Base-by-base conservation (phyloP, 1,139 yeast genomes). In the Taphrina confusa region DNA sequence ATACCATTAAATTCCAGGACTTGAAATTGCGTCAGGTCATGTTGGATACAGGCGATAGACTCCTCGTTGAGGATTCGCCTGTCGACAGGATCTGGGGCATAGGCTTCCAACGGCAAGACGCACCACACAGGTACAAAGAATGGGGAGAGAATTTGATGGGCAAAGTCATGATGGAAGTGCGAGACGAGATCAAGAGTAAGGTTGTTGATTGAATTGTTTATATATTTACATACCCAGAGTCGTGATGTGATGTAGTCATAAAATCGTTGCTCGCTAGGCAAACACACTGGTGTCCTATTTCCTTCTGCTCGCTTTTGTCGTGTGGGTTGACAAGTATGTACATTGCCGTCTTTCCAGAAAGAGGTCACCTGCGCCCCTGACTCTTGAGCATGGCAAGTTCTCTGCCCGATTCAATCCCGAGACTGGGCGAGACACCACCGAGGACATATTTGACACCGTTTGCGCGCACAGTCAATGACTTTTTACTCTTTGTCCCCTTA, bases 401-500 rank as follows among this genome's bases (percentile, higher is more conserved):
- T 12, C 55, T 42, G 22, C 45, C 55, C 11, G 42, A 36, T 36
- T 49, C 55, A 12, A 49, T 33, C 34, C 55, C 55, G 16, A 36
- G 55, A 22, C 27, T 18, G 25, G 37, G 37, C n/a, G 8, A 16
- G 23, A 18, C 5, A 4, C 37, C 37, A n/a, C 23, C 50, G 37
- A 45, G 25, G 12, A 23, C 3, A 18, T 45, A 45, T 6, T 14
- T 18, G 14, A 27, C 37, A 0, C 50, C 50, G 12, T 45, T 5
- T 25, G 50, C 50, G 6, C 47, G n/a, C 31, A 42, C 31, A 18
- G 47, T 42, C 31, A 22, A 9, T 20, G n/a, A n/a, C n/a, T n/a
- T n/a, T n/a, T n/a, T n/a, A n/a, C n/a, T n/a, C n/a, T n/a, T n/a
- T n/a, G n/a, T n/a, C n/a, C n/a, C n/a, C n/a, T n/a, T n/a, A n/a